Evolutionary conservation across 2,329 filamentous ascomycete genomes (phyloP), one percentile per base, ranked within the genome.

Genomic region (Colletotrichum filicis): DNA sequence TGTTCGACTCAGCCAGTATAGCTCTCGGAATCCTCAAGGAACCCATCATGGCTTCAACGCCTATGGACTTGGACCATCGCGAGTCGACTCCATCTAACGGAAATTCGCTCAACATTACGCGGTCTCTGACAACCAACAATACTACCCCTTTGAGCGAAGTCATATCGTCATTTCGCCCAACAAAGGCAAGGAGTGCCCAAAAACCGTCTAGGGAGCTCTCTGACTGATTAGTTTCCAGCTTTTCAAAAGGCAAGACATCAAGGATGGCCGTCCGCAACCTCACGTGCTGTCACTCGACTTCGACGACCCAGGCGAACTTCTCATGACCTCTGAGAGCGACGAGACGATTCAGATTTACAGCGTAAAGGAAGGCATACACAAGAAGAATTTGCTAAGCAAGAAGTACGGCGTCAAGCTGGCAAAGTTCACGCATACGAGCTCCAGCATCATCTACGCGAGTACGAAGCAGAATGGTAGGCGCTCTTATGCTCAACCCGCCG

Each of bases 391-490:
- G 59, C 92, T 97, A 64, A 97, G 94, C 84, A 97, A 98, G 81
- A 99, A 99, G 82, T 99, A 99, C 79, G 97, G 97, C 73, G 95
- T 95, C 22, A 97, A 98, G 81, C 89, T 98, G 68, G 97, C 97
- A 49, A 93, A 94, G 77, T 99, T 98, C 82, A 98, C 96, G 1
- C 97, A 98, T 81, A 94, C 96, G 74, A 92, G 92, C 76, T 94
- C 94, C 26, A 95, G 94, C 80, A 95, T 99, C 79, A 92, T 99
- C 73, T 98, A 98, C 79, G 95, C 97, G 64, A 97, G 94, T 80
- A 99, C 97, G 14, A 98, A 98, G 81, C 92, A 97, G 78, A 97
- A 99, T 79, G 90, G 93, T 19, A 42, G 24, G n/a, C 22, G n/a
- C 42, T 19, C 26, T n/a, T 14, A 16, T 26, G 5, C 14, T 26